A percentile compares a stretch with the other conserved stretches of the same genome.
Conservation (phyloP, 2,329 filamentous ascomycete genomes). For the Diplodia scrobiculata region DNA sequence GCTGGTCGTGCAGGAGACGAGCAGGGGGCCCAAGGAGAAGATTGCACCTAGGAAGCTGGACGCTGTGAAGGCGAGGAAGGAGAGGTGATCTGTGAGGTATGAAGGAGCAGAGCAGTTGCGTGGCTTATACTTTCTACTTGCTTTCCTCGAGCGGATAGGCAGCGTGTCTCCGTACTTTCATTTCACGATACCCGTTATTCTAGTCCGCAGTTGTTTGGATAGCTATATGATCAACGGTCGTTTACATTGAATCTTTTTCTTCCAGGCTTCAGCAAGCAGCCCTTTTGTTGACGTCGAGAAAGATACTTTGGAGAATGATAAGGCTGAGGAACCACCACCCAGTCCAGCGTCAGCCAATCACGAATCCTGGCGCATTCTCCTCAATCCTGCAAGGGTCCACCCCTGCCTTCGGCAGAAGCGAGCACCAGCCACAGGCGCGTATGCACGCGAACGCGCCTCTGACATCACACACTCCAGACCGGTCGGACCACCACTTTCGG, state of each 20-base stretch:
- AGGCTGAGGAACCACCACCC: not conserved
- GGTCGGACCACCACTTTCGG: not conserved
- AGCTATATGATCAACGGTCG: not conserved
- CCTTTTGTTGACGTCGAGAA: not conserved
- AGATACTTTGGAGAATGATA: not conserved
- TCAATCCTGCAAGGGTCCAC: not conserved
- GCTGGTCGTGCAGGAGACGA: conserved; percentile 19
- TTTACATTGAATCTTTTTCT: not conserved
- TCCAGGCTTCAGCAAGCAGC: too few species aligned
- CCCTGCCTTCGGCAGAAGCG: not conserved
- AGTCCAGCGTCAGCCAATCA: not conserved
- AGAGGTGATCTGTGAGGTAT: not conserved
- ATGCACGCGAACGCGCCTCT: not conserved
- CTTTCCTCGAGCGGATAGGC: not conserved
- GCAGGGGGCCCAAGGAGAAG: conserved; percentile 23
- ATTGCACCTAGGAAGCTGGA: conserved; percentile 14
- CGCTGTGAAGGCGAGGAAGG: conserved; percentile 8
- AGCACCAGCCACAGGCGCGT: not conserved
- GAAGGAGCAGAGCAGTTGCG: not conserved
- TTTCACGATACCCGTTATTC: not conserved
- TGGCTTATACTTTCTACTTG: not conserved
- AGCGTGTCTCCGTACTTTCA: not conserved
- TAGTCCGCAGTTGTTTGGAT: not conserved
- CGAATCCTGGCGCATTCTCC: not conserved
- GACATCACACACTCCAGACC: not conserved